Evolutionary conservation across 1,139 yeast species (phyloP), one percentile per base, ranked within the genome.

Genomic region (Pichia sp.): DNA sequence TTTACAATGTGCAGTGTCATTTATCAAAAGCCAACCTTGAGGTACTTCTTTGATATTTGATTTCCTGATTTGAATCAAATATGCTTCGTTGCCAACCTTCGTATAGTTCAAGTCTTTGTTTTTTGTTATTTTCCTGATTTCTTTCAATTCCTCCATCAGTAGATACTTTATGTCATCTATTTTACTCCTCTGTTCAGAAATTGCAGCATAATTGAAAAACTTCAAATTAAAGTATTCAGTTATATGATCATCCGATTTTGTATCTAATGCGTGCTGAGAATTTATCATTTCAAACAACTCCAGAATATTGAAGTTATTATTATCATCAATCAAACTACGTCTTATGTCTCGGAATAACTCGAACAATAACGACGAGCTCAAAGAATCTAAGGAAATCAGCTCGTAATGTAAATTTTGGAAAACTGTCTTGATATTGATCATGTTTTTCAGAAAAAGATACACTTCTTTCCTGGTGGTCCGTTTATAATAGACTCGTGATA

Each of bases 41-140:
- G 97, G 97, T 2, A 88, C 64, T 2, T 65, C 63, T 43, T 73
- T 75, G 4, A 75, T 69, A 41, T 75, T 77, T 1, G 76, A 68
- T 51, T 81, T 79, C 41, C 85, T 65, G 0, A 90, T 80, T 56
- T 88, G 96, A 27, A 92, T 72, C 36, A 88, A 65, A 55, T 81
- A 82, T 1, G 85, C 79, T 36, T 81, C 85, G 46, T 78, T 79
- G 42, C 75, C 71, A 44, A 77, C 77, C 23, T 81, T 73, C 8
- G 71, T 67, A 54, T 69, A 87, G 29, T 73, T 67, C 44, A 84
- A 59, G 41, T 75, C 69, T 0, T 90, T 85, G 35, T 87, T 68
- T 28, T 74, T 75, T 34, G 86, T 62, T 1, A 69, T 43, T 3
- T 52, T 57, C 40, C 76, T 64, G 1, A 85, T 68, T 0, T 56